A percentile compares a stretch with the other conserved stretches of the same genome.
Evolutionary conservation across 176 grass and related monocot species (phyloP).

Genomic region (Zoysia japonica): DNA sequence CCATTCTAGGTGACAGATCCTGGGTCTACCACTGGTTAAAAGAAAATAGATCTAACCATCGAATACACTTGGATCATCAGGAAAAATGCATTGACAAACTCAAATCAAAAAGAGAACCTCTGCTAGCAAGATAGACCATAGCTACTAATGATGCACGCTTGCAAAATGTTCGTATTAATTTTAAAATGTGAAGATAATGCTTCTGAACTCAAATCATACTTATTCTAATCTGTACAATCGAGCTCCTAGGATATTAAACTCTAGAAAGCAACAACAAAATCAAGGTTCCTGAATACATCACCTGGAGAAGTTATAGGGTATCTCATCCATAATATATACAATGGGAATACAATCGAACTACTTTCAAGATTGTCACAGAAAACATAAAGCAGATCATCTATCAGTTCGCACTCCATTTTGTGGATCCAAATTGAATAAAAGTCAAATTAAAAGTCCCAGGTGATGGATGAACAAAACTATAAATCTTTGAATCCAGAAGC

Average conservation of each 20-base stretch:
- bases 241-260: background rate
- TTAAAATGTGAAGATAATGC: slow-evolving; percentile 9
- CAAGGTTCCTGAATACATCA: background rate
- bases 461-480: background rate
- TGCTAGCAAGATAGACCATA: background rate
- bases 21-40: no score
- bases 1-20: no score
- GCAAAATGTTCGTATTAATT: background rate
- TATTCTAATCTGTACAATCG: background rate
- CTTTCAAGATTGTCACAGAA: background rate
- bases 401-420: background rate
- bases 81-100: background rate
- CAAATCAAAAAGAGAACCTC: background rate
- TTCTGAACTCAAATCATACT: slow-evolving; percentile 23
- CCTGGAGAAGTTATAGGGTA: background rate
- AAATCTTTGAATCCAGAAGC: background rate
- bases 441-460: background rate
- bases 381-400: background rate
- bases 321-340: background rate
- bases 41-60: slow-evolving; percentile 3
- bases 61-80: background rate
- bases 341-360: no score
- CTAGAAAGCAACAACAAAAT: slow-evolving; percentile 24
- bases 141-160: background rate
- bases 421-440: slow-evolving; percentile 5